Conservation (phyloP, 768 basidiomycete genomes). For the Albatrellus ellisii region DNA sequence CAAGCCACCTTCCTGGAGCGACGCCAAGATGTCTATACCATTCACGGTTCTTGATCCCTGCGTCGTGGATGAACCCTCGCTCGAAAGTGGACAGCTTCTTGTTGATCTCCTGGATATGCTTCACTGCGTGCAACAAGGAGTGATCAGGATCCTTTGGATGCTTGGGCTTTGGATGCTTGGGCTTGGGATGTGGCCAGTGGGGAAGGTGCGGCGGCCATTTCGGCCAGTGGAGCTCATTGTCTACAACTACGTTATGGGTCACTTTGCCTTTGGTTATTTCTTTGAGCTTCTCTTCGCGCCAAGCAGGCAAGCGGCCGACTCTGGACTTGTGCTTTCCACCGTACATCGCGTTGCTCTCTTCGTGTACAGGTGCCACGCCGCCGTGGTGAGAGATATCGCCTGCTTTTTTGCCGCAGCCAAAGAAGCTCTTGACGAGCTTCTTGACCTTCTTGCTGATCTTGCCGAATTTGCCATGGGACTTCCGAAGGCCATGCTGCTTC, state of each 20-base stretch:
- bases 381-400: too few species aligned
- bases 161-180: neutral
- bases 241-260: too few species aligned
- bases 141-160: conserved; percentile 16
- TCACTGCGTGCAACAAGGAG: conserved; percentile 42
- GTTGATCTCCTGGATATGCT: conserved; percentile 46
- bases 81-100: conserved; percentile 61
- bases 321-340: neutral
- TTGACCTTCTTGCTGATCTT: neutral
- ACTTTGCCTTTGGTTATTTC: too few species aligned
- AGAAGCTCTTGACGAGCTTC: neutral
- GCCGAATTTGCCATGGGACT: neutral
- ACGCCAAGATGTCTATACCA: conserved; percentile 84
- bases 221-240: too few species aligned
- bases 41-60: conserved; percentile 65
- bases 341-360: neutral
- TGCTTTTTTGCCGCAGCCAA: too few species aligned
- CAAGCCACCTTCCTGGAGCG: conserved; percentile 78
- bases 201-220: conserved; percentile 4
- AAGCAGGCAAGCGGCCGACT: neutral
- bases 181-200: conserved; percentile 5
- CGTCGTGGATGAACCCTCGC: conserved; percentile 66
- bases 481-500: neutral
- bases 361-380: too few species aligned
- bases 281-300: neutral